Evolutionary conservation across 208 protist genomes (phyloP).

Genomic region (Trypanosoma melophagium): DNA sequence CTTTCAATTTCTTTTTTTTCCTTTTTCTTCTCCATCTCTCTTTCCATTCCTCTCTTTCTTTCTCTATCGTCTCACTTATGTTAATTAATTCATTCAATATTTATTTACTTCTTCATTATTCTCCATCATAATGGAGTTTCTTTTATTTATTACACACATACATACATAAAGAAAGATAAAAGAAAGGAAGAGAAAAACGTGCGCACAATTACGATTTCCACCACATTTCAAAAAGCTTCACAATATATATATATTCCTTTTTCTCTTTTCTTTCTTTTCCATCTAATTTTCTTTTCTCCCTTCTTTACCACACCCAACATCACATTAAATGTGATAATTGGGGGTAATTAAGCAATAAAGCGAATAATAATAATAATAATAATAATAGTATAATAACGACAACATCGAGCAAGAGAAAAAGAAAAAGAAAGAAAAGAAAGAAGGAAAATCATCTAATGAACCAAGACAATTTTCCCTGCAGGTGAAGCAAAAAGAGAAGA

Average conservation of each 20-base stretch:
- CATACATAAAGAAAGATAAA: neutral
- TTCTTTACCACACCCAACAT: neutral
- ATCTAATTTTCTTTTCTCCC: neutral
- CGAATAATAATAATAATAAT: neutral
- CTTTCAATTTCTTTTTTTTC: neutral
- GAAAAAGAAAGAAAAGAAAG: neutral
- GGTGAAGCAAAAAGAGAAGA: constrained; percentile 6
- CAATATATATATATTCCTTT: neutral
- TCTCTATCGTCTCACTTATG: neutral
- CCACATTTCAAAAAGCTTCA: neutral
- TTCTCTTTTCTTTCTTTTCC: constrained; percentile 4
- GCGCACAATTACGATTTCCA: neutral
- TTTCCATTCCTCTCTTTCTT: neutral
- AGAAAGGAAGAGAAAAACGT: constrained; percentile 3
- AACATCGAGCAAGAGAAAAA: constrained; percentile 1
- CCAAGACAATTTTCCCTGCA: neutral
- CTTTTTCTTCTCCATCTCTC: neutral
- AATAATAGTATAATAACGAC: neutral
- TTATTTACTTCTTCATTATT: too few relatives aligned
- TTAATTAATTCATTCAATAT: too few relatives aligned
- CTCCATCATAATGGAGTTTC: too few relatives aligned
- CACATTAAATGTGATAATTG: constrained; percentile 7
- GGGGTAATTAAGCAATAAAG: neutral
- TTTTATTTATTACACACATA: constrained; percentile 12
- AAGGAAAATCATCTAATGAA: neutral